Percentiles rank a stretch among this genome's conserved stretches.
Evolutionary conservation across 2,329 filamentous ascomycete genomes (phyloP).

Genomic region (Xylaria sp.): DNA sequence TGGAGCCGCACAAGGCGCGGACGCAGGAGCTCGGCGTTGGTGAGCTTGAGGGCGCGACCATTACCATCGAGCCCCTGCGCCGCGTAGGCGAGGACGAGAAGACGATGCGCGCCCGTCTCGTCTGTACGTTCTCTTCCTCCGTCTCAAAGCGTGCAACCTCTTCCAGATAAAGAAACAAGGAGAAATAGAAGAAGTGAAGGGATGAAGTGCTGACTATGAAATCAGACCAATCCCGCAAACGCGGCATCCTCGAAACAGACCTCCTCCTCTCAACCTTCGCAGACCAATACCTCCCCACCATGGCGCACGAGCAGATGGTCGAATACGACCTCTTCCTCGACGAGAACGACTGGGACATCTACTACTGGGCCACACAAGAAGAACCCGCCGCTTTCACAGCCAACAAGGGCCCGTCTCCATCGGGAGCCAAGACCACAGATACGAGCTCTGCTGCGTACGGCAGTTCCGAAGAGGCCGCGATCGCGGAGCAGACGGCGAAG

Average conservation of each 20-base stretch:
- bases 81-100: slow-evolving; percentile 74
- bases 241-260: slow-evolving; percentile 92
- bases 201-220: neutral
- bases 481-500: slow-evolving; percentile 5
- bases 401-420: slow-evolving; percentile 7
- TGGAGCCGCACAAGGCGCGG: slow-evolving; percentile 27
- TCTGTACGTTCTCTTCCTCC: slow-evolving; percentile 45
- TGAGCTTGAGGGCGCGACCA: slow-evolving; percentile 79
- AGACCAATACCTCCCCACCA: slow-evolving; percentile 65
- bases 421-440: slow-evolving; percentile 43
- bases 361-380: slow-evolving; percentile 97
- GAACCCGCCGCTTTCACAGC: slow-evolving; percentile 42
- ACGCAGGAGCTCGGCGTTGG: slow-evolving; percentile 66
- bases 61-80: slow-evolving; percentile 85
- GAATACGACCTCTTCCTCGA: slow-evolving; percentile 92
- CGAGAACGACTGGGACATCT: slow-evolving; percentile 99
- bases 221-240: slow-evolving; percentile 90
- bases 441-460: slow-evolving; percentile 42
- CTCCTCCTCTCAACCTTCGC: slow-evolving; percentile 96
- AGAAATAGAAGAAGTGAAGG: too few relatives aligned
- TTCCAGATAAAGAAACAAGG: too few relatives aligned
- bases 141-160: neutral
- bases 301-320: slow-evolving; percentile 67
- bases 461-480: slow-evolving; percentile 20
- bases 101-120: slow-evolving; percentile 83